Conservation (phyloP, 768 basidiomycete genomes). For the Filobasidium wieringae region DNA sequence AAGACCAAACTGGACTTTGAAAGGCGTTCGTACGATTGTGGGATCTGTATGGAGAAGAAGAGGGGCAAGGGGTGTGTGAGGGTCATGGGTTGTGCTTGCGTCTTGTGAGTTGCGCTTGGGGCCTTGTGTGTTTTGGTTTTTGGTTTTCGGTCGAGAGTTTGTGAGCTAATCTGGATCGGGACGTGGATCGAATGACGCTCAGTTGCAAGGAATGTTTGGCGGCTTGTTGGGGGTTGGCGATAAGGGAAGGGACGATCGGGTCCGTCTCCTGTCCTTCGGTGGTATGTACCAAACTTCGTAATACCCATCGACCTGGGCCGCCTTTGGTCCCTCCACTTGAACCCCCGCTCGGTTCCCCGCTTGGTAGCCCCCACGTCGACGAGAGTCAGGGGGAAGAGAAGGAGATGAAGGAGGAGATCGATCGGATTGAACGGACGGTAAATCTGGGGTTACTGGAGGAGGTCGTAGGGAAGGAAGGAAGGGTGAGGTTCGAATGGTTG, state of each 20-base stretch:
- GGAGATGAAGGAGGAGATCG: neutral
- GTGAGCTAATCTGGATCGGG: no score
- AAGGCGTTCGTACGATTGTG: constrained; percentile 55
- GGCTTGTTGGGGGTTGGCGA: constrained; percentile 71
- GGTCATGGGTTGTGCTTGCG: constrained; percentile 54
- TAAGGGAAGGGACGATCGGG: constrained; percentile 63
- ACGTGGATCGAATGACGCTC: no score
- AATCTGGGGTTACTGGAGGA: constrained; percentile 60
- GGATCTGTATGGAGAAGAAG: constrained; percentile 59
- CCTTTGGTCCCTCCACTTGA: no score
- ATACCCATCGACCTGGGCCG: no score
- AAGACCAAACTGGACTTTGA: constrained; percentile 45
- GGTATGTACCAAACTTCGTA: constrained; percentile 57
- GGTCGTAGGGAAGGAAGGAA: constrained; percentile 55
- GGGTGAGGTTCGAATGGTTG: constrained; percentile 67
- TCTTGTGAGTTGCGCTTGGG: constrained; percentile 45
- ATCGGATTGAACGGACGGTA: constrained; percentile 29
- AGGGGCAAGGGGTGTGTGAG: constrained; percentile 67
- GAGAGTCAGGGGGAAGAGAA: neutral
- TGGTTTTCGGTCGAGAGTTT: no score
- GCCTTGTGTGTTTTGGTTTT: no score
- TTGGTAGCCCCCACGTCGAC: no score
- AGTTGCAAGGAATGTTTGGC: constrained; percentile 62
- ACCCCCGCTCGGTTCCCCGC: no score
- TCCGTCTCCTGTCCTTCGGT: constrained; percentile 72